These are phyloP conservation scores for Heimioporus retisporus DNA, from an alignment of 1,284 basidiomycete species.

Conservation along the genomic window DNA sequence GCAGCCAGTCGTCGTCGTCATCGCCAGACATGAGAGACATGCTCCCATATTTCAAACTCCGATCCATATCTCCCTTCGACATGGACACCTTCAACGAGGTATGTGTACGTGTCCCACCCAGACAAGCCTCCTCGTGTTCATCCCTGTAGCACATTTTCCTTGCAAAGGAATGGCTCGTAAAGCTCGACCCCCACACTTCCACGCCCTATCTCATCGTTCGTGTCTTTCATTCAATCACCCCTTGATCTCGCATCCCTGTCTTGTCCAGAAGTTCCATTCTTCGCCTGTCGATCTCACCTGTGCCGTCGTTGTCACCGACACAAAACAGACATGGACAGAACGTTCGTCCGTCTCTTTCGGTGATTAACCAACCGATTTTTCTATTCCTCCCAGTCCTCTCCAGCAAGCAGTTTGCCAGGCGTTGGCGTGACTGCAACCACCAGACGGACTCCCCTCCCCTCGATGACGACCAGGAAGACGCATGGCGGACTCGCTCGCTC, in stretches of 20 bases:
- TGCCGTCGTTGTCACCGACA: constrained; percentile 76
- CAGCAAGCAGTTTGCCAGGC: constrained; percentile 68
- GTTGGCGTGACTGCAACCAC: constrained; percentile 72
- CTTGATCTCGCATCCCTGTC: constrained; percentile 24
- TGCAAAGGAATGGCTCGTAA: constrained; percentile 78
- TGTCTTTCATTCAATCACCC: constrained; percentile 29
- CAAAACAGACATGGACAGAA: constrained; percentile 80
- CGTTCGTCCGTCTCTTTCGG: constrained; percentile 51
- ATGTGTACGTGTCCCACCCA: not conserved
- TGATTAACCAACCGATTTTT: constrained; percentile 29
- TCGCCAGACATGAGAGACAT: constrained; percentile 4
- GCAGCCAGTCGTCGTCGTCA: constrained; percentile 35
- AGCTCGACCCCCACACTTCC: constrained; percentile 65
- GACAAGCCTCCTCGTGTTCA: no score
- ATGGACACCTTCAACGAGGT: constrained; percentile 66
- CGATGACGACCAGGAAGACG: constrained; percentile 57
- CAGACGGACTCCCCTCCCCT: constrained; percentile 36
- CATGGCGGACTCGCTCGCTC: constrained; percentile 64
- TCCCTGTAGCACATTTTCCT: constrained; percentile 65
- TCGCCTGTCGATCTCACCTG: constrained; percentile 66
- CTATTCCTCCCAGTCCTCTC: constrained; percentile 58
- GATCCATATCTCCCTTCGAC: constrained; percentile 27
- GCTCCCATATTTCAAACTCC: constrained; percentile 32
- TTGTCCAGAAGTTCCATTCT: constrained; percentile 67
- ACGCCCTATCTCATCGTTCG: constrained; percentile 78